Base-by-base conservation (phyloP, 2,329 filamentous ascomycete species). In the Microsporum canis region DNA sequence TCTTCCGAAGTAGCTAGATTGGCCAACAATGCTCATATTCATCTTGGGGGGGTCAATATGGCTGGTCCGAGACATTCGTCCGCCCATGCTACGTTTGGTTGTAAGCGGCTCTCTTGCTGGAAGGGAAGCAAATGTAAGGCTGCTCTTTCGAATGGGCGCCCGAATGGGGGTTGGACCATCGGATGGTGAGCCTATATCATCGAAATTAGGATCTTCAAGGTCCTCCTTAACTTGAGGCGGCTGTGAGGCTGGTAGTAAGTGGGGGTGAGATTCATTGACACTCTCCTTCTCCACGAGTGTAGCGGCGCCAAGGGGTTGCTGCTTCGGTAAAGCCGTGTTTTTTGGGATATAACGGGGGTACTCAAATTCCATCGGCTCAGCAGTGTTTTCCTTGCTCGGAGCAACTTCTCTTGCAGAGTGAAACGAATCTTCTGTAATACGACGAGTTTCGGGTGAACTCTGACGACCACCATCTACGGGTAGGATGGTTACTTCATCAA, bases 51-150 rank as follows among this genome's bases (percentile, higher is more conserved):
- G 81, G 59, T 95, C 89, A 39, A 91, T 72, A 66, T 96, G 87
- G 68, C 89, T 95, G 5, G 84, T 88, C 63, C 89, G 81, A 27
- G 89, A 91, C 58, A 83, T 76, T 57, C 89, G 81, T 51, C 81
- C 72, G 14, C 86, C 91, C 69, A 91, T 84, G 71, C 88, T 95
- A 76, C 91, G 92, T 72, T 95, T 95, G 14, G 83, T 84, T 36
- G 85, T 84, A 59, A 97, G 78, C 39, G 92, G 92, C 69, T 97
- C 92, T 63, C 94, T 84, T 2, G 92, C 91, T 34, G 94, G 94
- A 10, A 99, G 79, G 17, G 94, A 90, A 41, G 94, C 90, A 75
- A 99, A 97, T 62, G 88, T 95, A 63, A 99, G 81, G 71, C 92
- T 97, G 75, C 91, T 96, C 79, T 97, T 97, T 63, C 92, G 86